Evolutionary conservation across 2,329 filamentous ascomycete species (phyloP).

Genomic region (Monosporascus sp.): DNA sequence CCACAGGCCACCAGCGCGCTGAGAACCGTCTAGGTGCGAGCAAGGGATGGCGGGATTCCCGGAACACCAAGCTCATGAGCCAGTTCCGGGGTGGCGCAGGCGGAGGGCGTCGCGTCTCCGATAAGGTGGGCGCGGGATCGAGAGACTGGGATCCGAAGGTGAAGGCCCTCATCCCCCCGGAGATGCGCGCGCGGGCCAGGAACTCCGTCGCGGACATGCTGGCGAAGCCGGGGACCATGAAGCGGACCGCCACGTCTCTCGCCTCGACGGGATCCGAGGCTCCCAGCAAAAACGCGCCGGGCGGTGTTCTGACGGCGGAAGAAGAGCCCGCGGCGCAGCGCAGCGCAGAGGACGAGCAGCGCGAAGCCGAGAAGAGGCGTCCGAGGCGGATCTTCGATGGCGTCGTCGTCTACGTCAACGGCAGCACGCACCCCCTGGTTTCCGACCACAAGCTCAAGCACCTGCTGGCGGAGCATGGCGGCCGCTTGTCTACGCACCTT

Average conservation of each 20-base stretch:
- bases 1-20: conserved; percentile 73
- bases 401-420: conserved; percentile 79
- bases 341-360: conserved; percentile 28
- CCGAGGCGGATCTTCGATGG: conserved; percentile 57
- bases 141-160: conserved; percentile 45
- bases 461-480: conserved; percentile 70
- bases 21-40: conserved; percentile 57
- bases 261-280: neutral
- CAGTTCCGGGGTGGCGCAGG: conserved; percentile 60
- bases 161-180: conserved; percentile 38
- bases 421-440: conserved; percentile 73
- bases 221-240: conserved; percentile 40
- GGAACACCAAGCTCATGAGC: conserved; percentile 61
- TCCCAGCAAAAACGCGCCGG: neutral
- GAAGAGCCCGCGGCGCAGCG: conserved; percentile 21
- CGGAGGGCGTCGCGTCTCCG: conserved; percentile 55
- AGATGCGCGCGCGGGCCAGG: conserved; percentile 32
- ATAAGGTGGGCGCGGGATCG: conserved; percentile 61
- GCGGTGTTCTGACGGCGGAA: conserved; percentile 12
- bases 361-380: conserved; percentile 42
- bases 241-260: conserved; percentile 11
- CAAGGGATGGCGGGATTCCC: conserved; percentile 66
- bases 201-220: conserved; percentile 52
- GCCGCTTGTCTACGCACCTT: conserved; percentile 62
- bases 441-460: conserved; percentile 85